Base-by-base conservation (phyloP, 2,329 filamentous ascomycete species). In the Sporothrix brasiliensis region DNA sequence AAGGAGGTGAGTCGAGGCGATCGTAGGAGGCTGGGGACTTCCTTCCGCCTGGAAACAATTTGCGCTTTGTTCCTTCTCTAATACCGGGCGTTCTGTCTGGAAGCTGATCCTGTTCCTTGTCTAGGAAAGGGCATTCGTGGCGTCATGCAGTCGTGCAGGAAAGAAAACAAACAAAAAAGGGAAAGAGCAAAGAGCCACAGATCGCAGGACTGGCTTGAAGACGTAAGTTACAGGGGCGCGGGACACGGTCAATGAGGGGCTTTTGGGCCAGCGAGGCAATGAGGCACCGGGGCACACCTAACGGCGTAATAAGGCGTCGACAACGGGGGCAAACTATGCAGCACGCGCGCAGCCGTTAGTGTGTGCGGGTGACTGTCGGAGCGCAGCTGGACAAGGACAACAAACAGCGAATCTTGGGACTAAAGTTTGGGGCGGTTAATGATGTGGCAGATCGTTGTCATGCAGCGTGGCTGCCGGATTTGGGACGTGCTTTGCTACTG, bases 321-420 rank as follows among this genome's bases (percentile, higher is more conserved):
- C 56, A 44, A 21, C 14, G 56, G 56, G 56, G 39, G 39, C 41
- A 30, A 52, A 34, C 44, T 52, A n/a, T 34, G 21, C 50, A 52
- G 61, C 60, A 65, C 60, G 60, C 60, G 61, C 44, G 44, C 41
- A 65, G 41, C 60, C 24, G 41, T 49, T 65, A 66, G 61, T 14
- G 61, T 50, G 44, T 27, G 44, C 61, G 61, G 61, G 44, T 66
- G 61, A 66, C 44, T 4, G 44, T 24, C 14, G 41, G 11, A 58
- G 27, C n/a, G 21, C 39, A 61, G 58, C 39, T 44, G 39, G n/a
- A 21, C 54, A 60, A 16, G 16, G 27, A 41, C 30, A 61, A 9
- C 41, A 58, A 19, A 9, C 27, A 34, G 27, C 14, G 30, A 34
- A 34, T 11, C 16, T 44, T 61, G 34, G 39, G 58, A 63, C 58